These are phyloP conservation scores for Daldinia caldariorum DNA, from an alignment of 495 filamentous ascomycete genomes.

Conservation along the genomic window DNA sequence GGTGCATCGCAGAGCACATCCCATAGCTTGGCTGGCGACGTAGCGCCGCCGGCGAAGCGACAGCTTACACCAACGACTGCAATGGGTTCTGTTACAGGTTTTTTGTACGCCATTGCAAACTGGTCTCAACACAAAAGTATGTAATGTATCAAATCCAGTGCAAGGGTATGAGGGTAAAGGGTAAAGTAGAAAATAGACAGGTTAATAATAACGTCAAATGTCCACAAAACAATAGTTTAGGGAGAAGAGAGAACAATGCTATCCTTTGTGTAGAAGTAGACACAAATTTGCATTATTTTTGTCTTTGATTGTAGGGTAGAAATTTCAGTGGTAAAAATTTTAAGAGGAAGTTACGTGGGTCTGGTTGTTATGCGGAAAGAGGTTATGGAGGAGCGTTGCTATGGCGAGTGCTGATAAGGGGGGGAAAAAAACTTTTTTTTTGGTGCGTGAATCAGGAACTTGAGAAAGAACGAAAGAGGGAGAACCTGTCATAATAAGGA, in stretches of 20 bases:
- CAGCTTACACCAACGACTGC: slow-evolving; percentile 69
- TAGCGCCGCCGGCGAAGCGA: slow-evolving; percentile 66
- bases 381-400: not conserved
- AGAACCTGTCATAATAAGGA: not conserved
- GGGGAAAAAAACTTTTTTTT: not conserved
- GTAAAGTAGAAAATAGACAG: not conserved
- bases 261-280: not conserved
- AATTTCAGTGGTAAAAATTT: not conserved
- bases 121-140: not conserved
- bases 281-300: not conserved
- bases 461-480: not conserved
- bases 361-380: not conserved
- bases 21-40: slow-evolving; percentile 65
- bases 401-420: not conserved
- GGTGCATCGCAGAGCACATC: slow-evolving; percentile 48
- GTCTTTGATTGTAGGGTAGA: not conserved
- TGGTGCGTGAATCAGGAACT: not conserved
- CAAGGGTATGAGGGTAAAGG: not conserved
- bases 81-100: slow-evolving; percentile 58
- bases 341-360: not conserved
- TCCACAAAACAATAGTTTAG: not conserved
- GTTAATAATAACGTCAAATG: not conserved
- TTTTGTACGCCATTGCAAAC: slow-evolving; percentile 48
- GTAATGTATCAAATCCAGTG: not conserved
- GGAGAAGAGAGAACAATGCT: not conserved